phyloP scores from a whole-genome alignment of 192 early-diverging fungal genomes.

The Allomyces macrogynus region DNA sequence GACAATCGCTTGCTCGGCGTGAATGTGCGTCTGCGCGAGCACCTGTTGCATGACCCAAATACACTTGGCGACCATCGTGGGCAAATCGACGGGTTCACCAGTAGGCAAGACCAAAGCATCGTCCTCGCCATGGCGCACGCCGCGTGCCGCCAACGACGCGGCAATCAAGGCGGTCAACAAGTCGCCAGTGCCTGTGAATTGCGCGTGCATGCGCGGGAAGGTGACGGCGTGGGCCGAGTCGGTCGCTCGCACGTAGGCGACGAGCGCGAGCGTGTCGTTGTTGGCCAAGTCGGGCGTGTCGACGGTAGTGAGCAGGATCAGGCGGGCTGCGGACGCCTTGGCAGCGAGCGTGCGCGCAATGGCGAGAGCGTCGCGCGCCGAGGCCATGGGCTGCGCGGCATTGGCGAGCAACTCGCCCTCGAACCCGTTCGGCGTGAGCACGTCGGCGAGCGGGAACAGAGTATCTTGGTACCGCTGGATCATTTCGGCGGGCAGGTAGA shows the following conservation, averaged over 20 bases:
- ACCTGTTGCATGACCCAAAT: constrained; percentile 26
- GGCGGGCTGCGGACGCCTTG: not conserved
- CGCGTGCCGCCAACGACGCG: constrained; percentile 24
- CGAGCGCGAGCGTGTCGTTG: constrained; percentile 8
- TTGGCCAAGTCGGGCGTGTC: not conserved
- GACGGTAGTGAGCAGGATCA: constrained; percentile 4
- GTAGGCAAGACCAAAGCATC: constrained; percentile 27
- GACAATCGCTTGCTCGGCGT: constrained; percentile 12
- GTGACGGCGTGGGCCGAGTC: constrained; percentile 37
- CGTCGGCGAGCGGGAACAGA: constrained; percentile 41
- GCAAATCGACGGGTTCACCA: constrained; percentile 41
- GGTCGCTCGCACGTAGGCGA: constrained; percentile 7
- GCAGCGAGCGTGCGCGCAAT: not conserved
- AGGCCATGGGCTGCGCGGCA: not conserved
- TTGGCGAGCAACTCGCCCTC: constrained; percentile 45
- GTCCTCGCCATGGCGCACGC: constrained; percentile 3
- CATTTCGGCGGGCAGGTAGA: constrained; percentile 64
- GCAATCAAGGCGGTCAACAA: constrained; percentile 55
- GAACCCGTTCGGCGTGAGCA: constrained; percentile 81
- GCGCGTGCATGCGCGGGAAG: constrained; percentile 51
- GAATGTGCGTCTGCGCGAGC: constrained; percentile 5
- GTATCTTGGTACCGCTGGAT: constrained; percentile 55
- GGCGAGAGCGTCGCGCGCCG: constrained; percentile 7
- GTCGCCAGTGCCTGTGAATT: constrained; percentile 88
- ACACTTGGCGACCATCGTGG: constrained; percentile 44